Conservation (phyloP, 495 filamentous ascomycete genomes). For the Podospora pseudocomata region DNA sequence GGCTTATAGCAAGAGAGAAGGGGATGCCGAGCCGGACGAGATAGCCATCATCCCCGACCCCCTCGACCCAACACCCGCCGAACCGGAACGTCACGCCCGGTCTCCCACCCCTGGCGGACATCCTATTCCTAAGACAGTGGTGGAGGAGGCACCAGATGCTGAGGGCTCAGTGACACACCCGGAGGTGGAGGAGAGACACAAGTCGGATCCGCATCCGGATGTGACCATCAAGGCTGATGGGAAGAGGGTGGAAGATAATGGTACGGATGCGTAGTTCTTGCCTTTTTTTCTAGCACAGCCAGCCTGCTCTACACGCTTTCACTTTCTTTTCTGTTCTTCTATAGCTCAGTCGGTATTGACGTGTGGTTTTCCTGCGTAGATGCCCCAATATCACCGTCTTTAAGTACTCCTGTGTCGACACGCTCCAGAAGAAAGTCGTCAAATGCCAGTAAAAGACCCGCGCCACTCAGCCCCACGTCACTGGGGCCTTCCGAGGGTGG, state of each 20-base stretch:
- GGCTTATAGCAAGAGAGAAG: conserved; percentile 68
- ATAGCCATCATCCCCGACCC: conserved; percentile 51
- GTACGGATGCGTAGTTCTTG: conserved; percentile 39
- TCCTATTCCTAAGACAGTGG: conserved; percentile 48
- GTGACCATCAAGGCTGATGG: conserved; percentile 46
- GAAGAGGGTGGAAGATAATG: conserved; percentile 29
- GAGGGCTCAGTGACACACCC: conserved; percentile 40
- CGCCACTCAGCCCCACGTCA: conserved; percentile 19
- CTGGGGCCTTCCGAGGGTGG: conserved; percentile 6
- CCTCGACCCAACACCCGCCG: conserved; percentile 20
- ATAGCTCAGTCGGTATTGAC: conserved; percentile 32
- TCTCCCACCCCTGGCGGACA: conserved; percentile 39
- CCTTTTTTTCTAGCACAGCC: conserved; percentile 17
- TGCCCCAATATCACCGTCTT: conserved; percentile 36
- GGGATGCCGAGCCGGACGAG: conserved; percentile 81
- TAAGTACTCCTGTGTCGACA: conserved; percentile 27
- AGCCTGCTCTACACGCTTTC: conserved; percentile 6
- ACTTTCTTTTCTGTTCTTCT: conserved; percentile 17
- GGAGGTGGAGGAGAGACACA: conserved; percentile 37
- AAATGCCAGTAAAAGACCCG: conserved; percentile 13
- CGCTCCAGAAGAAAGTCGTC: conserved; percentile 40
- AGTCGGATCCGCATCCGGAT: conserved; percentile 46
- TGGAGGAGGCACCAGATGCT: conserved; percentile 46
- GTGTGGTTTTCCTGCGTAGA: conserved; percentile 35
- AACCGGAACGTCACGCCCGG: conserved; percentile 24